Percentiles rank a stretch among this genome's conserved stretches.
These are phyloP conservation scores for Poa annua DNA, from an alignment of 176 grass and related monocot genomes.

Conservation along the genomic window DNA sequence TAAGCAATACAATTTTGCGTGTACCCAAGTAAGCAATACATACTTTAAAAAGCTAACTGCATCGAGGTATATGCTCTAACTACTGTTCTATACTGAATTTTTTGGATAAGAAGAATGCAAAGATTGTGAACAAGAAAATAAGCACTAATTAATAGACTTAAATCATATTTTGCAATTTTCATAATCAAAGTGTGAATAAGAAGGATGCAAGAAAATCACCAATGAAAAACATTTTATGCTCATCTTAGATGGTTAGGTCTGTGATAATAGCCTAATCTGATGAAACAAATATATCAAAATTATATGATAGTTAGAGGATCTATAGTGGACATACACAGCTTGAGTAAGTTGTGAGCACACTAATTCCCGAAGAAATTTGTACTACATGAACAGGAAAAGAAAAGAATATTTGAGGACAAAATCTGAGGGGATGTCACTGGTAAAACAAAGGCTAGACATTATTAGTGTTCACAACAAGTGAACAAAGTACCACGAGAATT, in stretches of 20 bases:
- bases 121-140: neutral
- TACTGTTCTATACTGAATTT: neutral
- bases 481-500: neutral
- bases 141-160: too few species aligned
- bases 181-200: neutral
- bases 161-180: too few species aligned
- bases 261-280: too few species aligned
- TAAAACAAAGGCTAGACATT: neutral
- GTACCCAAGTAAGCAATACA: neutral
- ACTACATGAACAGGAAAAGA: constrained; percentile 1
- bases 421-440: neutral
- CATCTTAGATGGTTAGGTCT: neutral
- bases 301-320: too few species aligned
- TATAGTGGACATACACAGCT: too few species aligned
- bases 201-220: neutral
- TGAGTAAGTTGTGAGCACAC: neutral
- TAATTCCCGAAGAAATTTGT: neutral
- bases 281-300: too few species aligned
- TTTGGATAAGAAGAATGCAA: neutral
- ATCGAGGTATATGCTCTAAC: neutral
- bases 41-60: neutral
- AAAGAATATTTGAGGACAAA: neutral
- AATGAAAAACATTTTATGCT: neutral
- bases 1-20: neutral
- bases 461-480: neutral